phyloP scores from a whole-genome alignment of 164 flowering plant genomes.

The Tetracentron sinense region DNA sequence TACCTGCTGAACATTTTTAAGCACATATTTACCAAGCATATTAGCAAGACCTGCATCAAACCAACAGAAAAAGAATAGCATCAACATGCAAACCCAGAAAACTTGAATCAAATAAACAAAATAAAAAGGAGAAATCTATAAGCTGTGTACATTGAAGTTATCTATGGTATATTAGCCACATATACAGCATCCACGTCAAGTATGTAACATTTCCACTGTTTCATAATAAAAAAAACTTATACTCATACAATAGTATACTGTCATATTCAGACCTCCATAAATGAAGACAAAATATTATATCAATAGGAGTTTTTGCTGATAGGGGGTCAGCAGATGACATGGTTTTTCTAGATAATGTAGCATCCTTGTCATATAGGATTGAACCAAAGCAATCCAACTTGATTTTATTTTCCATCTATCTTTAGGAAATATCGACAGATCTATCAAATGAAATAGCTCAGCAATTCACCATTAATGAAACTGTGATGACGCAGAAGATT shows the following conservation, averaged over 20 bases:
- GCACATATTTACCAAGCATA: slow-evolving; percentile 28
- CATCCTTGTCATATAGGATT: no score
- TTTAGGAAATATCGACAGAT: no score
- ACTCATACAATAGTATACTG: no score
- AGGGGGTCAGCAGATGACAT: no score
- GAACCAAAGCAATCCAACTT: no score
- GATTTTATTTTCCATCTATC: no score
- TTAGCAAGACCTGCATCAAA: slow-evolving; percentile 35
- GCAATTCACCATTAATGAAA: slow-evolving; percentile 32
- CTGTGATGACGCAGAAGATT: slow-evolving; percentile 38
- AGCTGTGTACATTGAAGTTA: neutral
- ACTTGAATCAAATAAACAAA: neutral
- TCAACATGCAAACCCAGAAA: neutral
- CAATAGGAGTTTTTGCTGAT: no score
- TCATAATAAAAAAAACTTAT: no score
- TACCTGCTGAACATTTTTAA: slow-evolving; percentile 66
- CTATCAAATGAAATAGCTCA: neutral
- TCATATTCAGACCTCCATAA: neutral
- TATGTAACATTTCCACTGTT: no score
- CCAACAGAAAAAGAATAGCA: slow-evolving; percentile 4
- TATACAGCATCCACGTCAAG: neutral
- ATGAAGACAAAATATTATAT: no score
- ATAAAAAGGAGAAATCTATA: neutral
- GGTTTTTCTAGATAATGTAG: no score
- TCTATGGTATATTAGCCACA: neutral